phyloP scores from a whole-genome alignment of 2,329 filamentous ascomycete genomes.

The Endothia cerciana region DNA sequence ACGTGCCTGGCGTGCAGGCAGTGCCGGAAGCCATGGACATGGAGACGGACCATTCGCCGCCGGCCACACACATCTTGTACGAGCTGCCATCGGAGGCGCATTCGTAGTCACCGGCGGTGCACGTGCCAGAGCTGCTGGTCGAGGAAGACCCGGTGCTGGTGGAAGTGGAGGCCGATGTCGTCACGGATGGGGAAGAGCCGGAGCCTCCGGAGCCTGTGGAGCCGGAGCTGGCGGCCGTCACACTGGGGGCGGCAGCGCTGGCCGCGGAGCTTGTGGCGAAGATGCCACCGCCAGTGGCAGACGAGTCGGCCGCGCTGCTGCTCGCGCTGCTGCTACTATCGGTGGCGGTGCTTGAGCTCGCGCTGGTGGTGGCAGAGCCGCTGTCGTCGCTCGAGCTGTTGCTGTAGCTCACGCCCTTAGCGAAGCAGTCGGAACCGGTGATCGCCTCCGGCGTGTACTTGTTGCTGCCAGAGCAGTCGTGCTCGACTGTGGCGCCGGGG shows the following conservation, averaged over 20 bases:
- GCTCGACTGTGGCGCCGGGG: constrained; percentile 59
- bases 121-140: constrained; percentile 26
- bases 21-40: constrained; percentile 41
- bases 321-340: constrained; percentile 19
- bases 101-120: constrained; percentile 25
- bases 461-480: constrained; percentile 20
- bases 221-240: constrained; percentile 28
- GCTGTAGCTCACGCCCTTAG: constrained; percentile 24
- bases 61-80: constrained; percentile 25
- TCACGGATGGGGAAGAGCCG: constrained; percentile 33
- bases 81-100: constrained; percentile 17
- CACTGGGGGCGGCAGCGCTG: constrained; percentile 32
- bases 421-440: constrained; percentile 25
- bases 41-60: constrained; percentile 24
- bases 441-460: constrained; percentile 16
- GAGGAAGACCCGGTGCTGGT: constrained; percentile 19
- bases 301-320: background rate
- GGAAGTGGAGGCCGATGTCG: constrained; percentile 31
- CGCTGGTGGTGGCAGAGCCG: constrained; percentile 25
- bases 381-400: constrained; percentile 37
- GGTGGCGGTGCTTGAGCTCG: constrained; percentile 36
- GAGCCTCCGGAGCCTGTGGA: constrained; percentile 37
- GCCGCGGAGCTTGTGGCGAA: constrained; percentile 39
- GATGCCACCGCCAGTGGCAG: constrained; percentile 11
- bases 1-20: constrained; percentile 35